Evolutionary conservation across 495 filamentous ascomycete genomes (phyloP).

Genomic region (Daldinia childiae): DNA sequence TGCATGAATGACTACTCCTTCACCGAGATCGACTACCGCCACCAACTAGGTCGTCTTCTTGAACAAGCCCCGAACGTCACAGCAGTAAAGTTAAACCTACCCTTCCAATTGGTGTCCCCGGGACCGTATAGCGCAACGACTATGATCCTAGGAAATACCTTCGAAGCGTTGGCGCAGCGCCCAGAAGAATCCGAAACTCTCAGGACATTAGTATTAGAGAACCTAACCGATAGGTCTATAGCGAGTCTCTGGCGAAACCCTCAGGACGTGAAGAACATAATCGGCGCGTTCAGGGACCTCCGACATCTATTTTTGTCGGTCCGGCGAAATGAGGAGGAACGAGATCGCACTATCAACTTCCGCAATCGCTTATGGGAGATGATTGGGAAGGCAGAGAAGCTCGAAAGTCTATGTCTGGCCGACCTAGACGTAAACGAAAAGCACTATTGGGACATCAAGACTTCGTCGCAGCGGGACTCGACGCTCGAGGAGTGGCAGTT

Average conservation of each 20-base stretch:
- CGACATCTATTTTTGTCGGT: slow-evolving; percentile 36
- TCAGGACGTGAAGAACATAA: slow-evolving; percentile 44
- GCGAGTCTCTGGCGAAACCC: slow-evolving; percentile 43
- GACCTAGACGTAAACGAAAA: slow-evolving; percentile 37
- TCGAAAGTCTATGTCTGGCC: slow-evolving; percentile 39
- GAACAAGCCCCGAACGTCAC: slow-evolving; percentile 30
- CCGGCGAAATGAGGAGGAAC: slow-evolving; percentile 31
- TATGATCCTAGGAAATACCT: slow-evolving; percentile 44
- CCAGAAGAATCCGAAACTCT: slow-evolving; percentile 33
- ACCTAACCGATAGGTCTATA: slow-evolving; percentile 34
- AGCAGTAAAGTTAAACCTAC: slow-evolving; percentile 35
- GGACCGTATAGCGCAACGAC: slow-evolving; percentile 36
- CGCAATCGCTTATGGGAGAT: slow-evolving; percentile 41
- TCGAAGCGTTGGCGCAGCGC: slow-evolving; percentile 35
- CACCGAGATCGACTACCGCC: slow-evolving; percentile 41
- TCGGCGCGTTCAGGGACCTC: slow-evolving; percentile 21
- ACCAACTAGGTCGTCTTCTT: slow-evolving; percentile 31
- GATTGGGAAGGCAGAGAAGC: slow-evolving; percentile 35
- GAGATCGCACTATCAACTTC: slow-evolving; percentile 24
- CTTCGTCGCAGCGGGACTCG: slow-evolving; percentile 20
- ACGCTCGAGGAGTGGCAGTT: slow-evolving; percentile 35
- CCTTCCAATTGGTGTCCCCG: slow-evolving; percentile 34
- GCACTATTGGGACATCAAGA: slow-evolving; percentile 15
- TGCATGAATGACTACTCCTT: slow-evolving; percentile 43
- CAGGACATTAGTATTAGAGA: slow-evolving; percentile 39